A percentile compares a stretch with the other conserved stretches of the same genome.
phyloP scores from a whole-genome alignment of 352 stramenopile species.

The Chrysophaeum taylorii region DNA sequence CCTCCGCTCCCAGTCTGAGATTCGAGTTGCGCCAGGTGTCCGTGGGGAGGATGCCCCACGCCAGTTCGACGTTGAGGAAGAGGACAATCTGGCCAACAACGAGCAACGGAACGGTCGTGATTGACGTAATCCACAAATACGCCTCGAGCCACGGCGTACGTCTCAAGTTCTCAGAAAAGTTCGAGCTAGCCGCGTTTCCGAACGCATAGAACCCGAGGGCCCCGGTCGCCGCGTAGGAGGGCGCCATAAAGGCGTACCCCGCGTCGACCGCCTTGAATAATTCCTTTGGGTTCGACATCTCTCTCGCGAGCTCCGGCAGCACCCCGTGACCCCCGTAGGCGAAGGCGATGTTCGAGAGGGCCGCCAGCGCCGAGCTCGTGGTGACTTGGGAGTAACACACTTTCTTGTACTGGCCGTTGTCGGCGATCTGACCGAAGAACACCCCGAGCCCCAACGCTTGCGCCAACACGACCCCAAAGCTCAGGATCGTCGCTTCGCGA shows the following conservation, averaged over 20 bases:
- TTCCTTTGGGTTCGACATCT: not conserved
- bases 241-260: not conserved
- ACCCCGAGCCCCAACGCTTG: not conserved
- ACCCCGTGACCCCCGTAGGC: not conserved
- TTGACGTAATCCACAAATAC: not conserved
- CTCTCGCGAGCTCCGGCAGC: not conserved
- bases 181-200: not conserved
- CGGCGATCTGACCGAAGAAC: not conserved
- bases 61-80: not conserved
- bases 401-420: not conserved
- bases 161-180: not conserved
- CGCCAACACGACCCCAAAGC: not conserved
- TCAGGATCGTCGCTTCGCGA: not conserved
- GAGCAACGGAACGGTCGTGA: not conserved
- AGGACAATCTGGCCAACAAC: not conserved
- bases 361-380: not conserved
- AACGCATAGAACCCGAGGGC: not conserved
- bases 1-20: not conserved
- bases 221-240: not conserved
- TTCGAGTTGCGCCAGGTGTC: not conserved
- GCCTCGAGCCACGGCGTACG: not conserved
- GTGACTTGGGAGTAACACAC: not conserved
- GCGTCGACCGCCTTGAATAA: not conserved
- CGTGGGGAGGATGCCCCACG: not conserved
- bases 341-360: not conserved